Percentiles rank a stretch among this genome's conserved stretches.
Evolutionary conservation across 352 stramenopile species (phyloP).

Genomic region (Phytophthora capsici): DNA sequence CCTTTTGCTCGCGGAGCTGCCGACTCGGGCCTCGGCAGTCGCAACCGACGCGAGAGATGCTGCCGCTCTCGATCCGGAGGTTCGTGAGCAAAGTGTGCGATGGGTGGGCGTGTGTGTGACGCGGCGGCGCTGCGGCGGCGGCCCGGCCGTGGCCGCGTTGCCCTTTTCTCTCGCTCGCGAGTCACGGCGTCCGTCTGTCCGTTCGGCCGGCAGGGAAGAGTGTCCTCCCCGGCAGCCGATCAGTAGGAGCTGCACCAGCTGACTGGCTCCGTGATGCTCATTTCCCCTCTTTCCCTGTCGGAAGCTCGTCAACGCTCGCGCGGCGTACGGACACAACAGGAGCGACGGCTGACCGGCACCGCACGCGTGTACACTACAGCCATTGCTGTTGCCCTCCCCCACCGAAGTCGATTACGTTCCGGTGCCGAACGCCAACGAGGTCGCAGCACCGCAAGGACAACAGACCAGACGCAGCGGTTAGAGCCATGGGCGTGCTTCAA

Average conservation of each 20-base stretch:
- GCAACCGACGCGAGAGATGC: slow-evolving; percentile 22
- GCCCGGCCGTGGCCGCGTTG: slow-evolving; percentile 13
- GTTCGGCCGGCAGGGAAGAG: slow-evolving; percentile 21
- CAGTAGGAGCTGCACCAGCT: slow-evolving; percentile 43
- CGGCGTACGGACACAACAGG: not conserved
- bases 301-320: slow-evolving; percentile 23
- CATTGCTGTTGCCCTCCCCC: not conserved
- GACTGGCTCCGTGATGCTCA: slow-evolving; percentile 44
- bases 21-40: slow-evolving; percentile 22
- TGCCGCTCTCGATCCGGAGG: slow-evolving; percentile 29
- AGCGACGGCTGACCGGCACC: not conserved
- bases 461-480: slow-evolving; percentile 26
- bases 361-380: not conserved
- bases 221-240: slow-evolving; percentile 37
- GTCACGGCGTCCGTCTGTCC: slow-evolving; percentile 33
- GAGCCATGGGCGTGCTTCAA: slow-evolving; percentile 36
- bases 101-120: slow-evolving; percentile 35
- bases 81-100: slow-evolving; percentile 21
- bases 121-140: slow-evolving; percentile 6
- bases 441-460: slow-evolving; percentile 13
- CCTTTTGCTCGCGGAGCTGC: slow-evolving; percentile 3
- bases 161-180: slow-evolving; percentile 31
- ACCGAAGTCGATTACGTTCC: slow-evolving; percentile 13
- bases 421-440: slow-evolving; percentile 9
- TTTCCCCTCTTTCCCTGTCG: slow-evolving; percentile 43